Evolutionary conservation across 2,329 filamentous ascomycete species (phyloP), one percentile per base, ranked within the genome.

Genomic region (Sarocladiaceae sp.): DNA sequence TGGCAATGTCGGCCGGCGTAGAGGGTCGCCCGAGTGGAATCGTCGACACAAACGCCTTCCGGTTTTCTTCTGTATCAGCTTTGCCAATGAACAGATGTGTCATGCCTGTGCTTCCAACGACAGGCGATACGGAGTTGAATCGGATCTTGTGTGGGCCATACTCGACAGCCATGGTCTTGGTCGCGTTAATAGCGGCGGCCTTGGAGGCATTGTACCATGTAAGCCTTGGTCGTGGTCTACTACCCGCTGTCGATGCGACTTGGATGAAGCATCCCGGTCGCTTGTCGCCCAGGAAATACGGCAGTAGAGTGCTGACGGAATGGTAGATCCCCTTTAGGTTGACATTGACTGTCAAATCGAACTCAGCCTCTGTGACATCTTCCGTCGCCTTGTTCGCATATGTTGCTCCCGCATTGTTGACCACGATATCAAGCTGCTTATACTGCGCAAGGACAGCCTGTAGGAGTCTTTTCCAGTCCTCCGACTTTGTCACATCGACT

Each of bases 181-280:
- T 71, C 31, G 76, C 78, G 40, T 74, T 83, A 52, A 74, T 73
- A 10, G 83, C 74, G 1, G 82, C 82, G 0, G 76, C 80, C 58
- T 86, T 86, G 33, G 74, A 78, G 1, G 81, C 78, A 55, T 84
- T 85, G 55, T 85, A 85, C 81, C 82, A 85, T 2, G 81, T 80
- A 35, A 85, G 55, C 0, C 79, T 75, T 0, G 78, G 77, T 19
- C 82, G 67, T 0, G 82, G 82, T 20, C 83, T 63, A 6, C 66
- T 60, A 0, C 56, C 80, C 0, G 80, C 81, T 0, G 81, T 83
- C 2, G 77, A 82, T 1, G 82, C 79, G 41, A 85, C 76, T 48
- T 82, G 81, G 45, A 86, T 74, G 45, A 86, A 81, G 20, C 66
- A 72, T 0, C 78, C 82, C 0, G 76, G 73, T 6, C 74, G 69